Evolutionary conservation across 1,284 basidiomycete genomes (phyloP).

Genomic region (Ustilago xerochloae): DNA sequence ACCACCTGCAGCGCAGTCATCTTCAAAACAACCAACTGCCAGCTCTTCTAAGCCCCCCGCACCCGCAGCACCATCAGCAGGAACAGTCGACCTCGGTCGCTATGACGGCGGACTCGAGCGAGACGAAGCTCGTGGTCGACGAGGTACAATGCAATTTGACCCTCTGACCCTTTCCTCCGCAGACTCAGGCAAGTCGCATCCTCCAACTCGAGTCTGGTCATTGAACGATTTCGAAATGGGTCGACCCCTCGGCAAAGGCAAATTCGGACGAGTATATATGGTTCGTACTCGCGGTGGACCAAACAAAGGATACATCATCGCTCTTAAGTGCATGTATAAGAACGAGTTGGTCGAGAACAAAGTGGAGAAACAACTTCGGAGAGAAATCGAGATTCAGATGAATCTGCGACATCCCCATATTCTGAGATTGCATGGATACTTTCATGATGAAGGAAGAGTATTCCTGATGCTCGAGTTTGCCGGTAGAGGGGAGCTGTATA

Average conservation of each 20-base stretch:
- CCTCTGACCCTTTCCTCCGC: slow-evolving; percentile 33
- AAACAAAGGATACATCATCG: slow-evolving; percentile 80
- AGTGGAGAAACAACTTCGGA: slow-evolving; percentile 81
- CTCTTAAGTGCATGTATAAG: slow-evolving; percentile 97
- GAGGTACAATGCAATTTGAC: slow-evolving; percentile 44
- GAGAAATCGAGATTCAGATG: slow-evolving; percentile 99
- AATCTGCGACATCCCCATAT: slow-evolving; percentile 96
- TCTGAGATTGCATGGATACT: slow-evolving; percentile 92
- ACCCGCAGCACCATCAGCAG: neutral
- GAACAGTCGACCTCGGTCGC: slow-evolving; percentile 60
- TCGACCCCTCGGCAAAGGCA: slow-evolving; percentile 94
- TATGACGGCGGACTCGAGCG: slow-evolving; percentile 69
- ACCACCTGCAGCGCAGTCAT: neutral
- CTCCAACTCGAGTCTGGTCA: slow-evolving; percentile 74
- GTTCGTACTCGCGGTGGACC: slow-evolving; percentile 81
- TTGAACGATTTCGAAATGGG: slow-evolving; percentile 92
- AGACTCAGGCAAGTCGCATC: slow-evolving; percentile 33
- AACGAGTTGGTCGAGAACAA: slow-evolving; percentile 88
- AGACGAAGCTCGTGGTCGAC: slow-evolving; percentile 65
- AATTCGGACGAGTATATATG: slow-evolving; percentile 99
- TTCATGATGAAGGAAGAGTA: slow-evolving; percentile 97
- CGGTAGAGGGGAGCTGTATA: slow-evolving; percentile 94
- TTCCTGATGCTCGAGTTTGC: slow-evolving; percentile 98
- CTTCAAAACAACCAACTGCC: slow-evolving; percentile 9
- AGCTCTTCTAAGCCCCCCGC: slow-evolving; percentile 3